phyloP scores from a whole-genome alignment of 768 basidiomycete genomes.

The Cyclocybe cylindracea region DNA sequence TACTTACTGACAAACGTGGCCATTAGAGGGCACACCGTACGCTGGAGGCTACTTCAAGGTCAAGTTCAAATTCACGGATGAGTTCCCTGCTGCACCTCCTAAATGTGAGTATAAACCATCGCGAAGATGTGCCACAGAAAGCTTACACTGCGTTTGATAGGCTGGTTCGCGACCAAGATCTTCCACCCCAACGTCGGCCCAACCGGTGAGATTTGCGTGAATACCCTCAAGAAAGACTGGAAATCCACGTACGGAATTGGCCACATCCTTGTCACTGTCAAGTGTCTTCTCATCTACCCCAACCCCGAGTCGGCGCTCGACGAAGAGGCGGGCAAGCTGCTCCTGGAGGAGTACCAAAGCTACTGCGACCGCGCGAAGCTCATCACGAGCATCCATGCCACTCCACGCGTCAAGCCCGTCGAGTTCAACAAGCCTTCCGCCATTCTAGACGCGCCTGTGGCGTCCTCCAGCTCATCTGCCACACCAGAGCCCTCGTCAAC shows the following conservation, averaged over 20 bases:
- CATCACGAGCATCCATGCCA: conserved; percentile 91
- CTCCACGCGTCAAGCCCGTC: conserved; percentile 68
- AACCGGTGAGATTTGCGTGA: conserved; percentile 92
- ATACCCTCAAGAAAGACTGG: conserved; percentile 98
- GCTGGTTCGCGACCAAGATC: conserved; percentile 91
- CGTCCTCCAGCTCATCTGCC: conserved; percentile 7
- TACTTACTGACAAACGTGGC: conserved; percentile 19
- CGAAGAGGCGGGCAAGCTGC: conserved; percentile 92
- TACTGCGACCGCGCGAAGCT: conserved; percentile 87
- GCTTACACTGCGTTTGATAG: conserved; percentile 36
- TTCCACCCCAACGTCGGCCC: conserved; percentile 96
- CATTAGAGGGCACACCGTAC: conserved; percentile 63
- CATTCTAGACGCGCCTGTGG: conserved; percentile 16
- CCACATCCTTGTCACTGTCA: conserved; percentile 90
- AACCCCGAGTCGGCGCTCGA: conserved; percentile 96
- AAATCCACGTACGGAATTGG: conserved; percentile 87
- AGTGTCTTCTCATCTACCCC: conserved; percentile 94
- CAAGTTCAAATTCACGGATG: conserved; percentile 88
- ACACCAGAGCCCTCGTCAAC: conserved; percentile 26
- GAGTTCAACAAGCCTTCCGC: conserved; percentile 62
- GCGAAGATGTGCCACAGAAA: neutral
- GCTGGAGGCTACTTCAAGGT: conserved; percentile 69
- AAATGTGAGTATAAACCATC: conserved; percentile 66
- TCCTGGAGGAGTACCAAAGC: conserved; percentile 86
- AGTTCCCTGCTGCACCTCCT: conserved; percentile 92